Base-by-base conservation (phyloP, 2,329 filamentous ascomycete species). In the Paradendryphiella salina region DNA sequence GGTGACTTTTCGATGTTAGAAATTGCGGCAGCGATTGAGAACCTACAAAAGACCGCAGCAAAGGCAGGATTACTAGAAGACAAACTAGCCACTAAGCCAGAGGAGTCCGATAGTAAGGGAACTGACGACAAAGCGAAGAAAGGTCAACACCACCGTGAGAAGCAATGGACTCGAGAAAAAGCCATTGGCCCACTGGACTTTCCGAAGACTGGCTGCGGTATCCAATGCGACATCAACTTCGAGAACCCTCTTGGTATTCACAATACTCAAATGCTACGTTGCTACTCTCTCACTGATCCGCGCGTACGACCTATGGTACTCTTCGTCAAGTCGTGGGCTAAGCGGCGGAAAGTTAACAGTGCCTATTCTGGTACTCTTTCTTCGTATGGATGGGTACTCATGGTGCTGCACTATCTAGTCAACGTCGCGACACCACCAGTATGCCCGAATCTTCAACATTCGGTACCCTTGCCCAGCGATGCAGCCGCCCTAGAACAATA, bases 211-310 rank as follows among this genome's bases (percentile, higher is more conserved):
- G 86, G 86, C 3, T 82, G 87, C 21, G 90, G 90, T n/a, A 88
- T 93, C 11, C 89, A 92, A 68, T 94, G 89, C 69, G 90, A 96
- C 67, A 90, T 96, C 78, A 96, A 96, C 72, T 96, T 96, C 69
- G 88, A 88, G 1, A 91, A 91, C 14, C 85, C 89, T 36, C 82
- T 96, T 3, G 90, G 87, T 1, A 78, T 96, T 3, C 87, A 94
- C 59, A 96, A 96, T 70, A 95, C 91, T 0, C 76, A 84, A 28
- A 82, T 96, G 32, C 81, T 96, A 23, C 85, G 88, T 32, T 93
- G 89, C 71, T 96, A 96, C 73, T 87, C 88, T 1, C 82, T 84
- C 47, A 89, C 87, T 15, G 92, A 96, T 67, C 75, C 82, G 4
- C 85, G 92, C 9, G 89, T 96, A 4, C 82, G 84, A 17, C 84